Evolutionary conservation across 1,284 basidiomycete species (phyloP), one percentile per base, ranked within the genome.

Genomic region (Ustilago bromivora): DNA sequence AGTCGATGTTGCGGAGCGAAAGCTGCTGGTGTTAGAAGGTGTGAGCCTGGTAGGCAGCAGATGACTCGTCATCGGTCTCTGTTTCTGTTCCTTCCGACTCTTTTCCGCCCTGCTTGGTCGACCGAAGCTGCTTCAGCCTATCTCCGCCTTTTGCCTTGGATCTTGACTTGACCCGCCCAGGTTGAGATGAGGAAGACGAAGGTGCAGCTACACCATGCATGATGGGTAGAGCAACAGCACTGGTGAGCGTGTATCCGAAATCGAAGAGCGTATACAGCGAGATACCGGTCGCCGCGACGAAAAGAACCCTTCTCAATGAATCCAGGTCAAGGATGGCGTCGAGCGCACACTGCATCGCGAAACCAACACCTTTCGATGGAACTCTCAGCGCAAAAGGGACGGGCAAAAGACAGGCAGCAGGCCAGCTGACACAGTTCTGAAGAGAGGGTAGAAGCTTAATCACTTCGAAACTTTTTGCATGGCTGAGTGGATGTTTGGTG

Each of bases 231-330:
- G 68, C 76, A 1, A 78, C 62, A 2, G 78, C 72, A 23, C 76
- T 76, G 31, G 62, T 74, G 41, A 80, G 49, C 0, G 76, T 80
- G 52, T 80, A 80, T n/a, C 78, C 78, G 28, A 75, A 75, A 28
- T 80, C 78, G 36, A 80, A 80, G 5, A 80, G 59, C 19, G 78
- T 71, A 31, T 78, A 80, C 32, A 80, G 66, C 35, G 78, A 75
- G 28, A 76, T 72, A 11, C 78, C 76, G 0, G 72, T 80, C 8
- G 72, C 69, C 5, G 72, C 71, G n/a, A 80, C 76, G 35, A 80
- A 71, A 10, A 75, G 17, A 9, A 67, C 31, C 56, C 72, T 58
- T 10, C 62, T 57, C 4, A 49, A 53, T 4, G 63, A 60, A 7
- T 75, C 69, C 23, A 80, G 58, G 19, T 75, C 67, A 5, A 69